Conservation (phyloP, 768 basidiomycete species). For the Lactarius hatsudake region DNA sequence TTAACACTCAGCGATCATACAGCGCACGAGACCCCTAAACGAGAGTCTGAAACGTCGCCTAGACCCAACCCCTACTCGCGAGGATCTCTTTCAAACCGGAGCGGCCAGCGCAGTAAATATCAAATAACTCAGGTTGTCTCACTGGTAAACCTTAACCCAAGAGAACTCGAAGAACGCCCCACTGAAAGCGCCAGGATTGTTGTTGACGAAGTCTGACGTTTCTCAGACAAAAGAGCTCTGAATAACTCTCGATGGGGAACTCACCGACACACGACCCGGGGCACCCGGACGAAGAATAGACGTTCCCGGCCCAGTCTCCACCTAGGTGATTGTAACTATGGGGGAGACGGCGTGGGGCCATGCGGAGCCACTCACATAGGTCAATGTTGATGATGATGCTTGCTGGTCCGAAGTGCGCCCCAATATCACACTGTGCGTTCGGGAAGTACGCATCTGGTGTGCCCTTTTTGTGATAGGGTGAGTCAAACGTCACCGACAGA, state of each 20-base stretch:
- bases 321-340: conserved; percentile 6
- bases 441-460: conserved; percentile 29
- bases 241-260: not conserved
- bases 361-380: conserved; percentile 24
- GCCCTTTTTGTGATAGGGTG: conserved; percentile 18
- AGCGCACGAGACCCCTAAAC: not conserved
- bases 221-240: not conserved
- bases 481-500: not conserved
- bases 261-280: conserved; percentile 26
- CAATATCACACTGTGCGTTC: conserved; percentile 37
- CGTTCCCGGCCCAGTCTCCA: conserved; percentile 28
- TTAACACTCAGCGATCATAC: conserved; percentile 10
- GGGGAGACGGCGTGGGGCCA: not conserved
- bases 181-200: conserved; percentile 20
- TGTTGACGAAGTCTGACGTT: conserved; percentile 17
- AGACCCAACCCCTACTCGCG: not conserved
- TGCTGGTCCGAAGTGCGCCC: conserved; percentile 32
- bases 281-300: conserved; percentile 26
- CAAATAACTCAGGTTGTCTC: not conserved
- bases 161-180: conserved; percentile 23
- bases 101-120: not conserved
- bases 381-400: conserved; percentile 31
- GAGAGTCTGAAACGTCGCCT: not conserved
- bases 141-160: conserved; percentile 24
- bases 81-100: not conserved